A percentile compares a stretch with the other conserved stretches of the same genome.
phyloP scores from a whole-genome alignment of 169 alveolate species.

The Plasmodium fragile region DNA sequence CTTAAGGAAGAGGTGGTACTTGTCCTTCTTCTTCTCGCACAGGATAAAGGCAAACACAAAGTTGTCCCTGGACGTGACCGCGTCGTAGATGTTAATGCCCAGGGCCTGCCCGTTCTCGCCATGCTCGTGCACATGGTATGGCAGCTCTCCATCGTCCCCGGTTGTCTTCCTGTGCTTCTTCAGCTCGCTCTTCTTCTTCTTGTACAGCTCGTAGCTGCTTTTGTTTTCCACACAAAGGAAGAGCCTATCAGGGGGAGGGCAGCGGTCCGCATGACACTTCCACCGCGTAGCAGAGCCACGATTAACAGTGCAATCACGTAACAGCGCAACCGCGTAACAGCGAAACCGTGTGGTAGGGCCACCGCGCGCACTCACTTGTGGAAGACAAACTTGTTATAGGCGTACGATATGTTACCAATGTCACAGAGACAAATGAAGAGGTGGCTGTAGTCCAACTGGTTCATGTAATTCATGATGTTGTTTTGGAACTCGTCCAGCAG shows the following conservation, averaged over 20 bases:
- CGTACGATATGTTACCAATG: constrained; percentile 40
- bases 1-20: constrained; percentile 64
- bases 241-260: neutral
- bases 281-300: too few relatives aligned
- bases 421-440: constrained; percentile 54
- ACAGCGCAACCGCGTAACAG: neutral
- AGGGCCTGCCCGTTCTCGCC: constrained; percentile 7
- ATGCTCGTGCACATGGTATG: constrained; percentile 33
- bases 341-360: neutral
- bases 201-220: constrained; percentile 51
- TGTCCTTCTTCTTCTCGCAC: constrained; percentile 47
- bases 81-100: constrained; percentile 60
- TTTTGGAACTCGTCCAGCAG: constrained; percentile 42
- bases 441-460: constrained; percentile 38
- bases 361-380: constrained; percentile 18
- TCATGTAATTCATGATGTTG: constrained; percentile 52
- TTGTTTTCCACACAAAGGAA: constrained; percentile 67
- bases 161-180: constrained; percentile 11
- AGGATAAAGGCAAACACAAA: constrained; percentile 55
- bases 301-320: neutral
- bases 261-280: neutral
- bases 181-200: constrained; percentile 14
- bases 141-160: constrained; percentile 1
- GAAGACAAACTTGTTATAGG: constrained; percentile 48
- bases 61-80: constrained; percentile 42